phyloP scores from a whole-genome alignment of 257 asterid species.

The Cinchona pubescens region DNA sequence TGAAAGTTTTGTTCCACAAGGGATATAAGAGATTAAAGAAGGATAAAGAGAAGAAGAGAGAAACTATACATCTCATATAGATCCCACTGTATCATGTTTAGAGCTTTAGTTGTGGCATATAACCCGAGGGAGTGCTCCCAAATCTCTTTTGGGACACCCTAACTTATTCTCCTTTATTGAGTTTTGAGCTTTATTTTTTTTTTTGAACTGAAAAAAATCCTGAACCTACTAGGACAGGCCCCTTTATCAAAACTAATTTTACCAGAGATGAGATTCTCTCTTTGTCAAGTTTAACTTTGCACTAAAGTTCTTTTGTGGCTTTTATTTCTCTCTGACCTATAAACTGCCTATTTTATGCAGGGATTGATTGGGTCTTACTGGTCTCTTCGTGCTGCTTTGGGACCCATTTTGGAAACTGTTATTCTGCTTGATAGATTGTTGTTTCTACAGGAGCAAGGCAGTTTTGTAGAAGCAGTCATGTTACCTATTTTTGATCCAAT shows the following conservation, averaged over 20 bases:
- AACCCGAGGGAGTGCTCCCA: background rate
- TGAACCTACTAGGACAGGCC: background rate
- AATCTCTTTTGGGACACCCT: background rate
- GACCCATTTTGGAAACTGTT: conserved; percentile 78
- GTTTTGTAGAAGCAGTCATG: conserved; percentile 42
- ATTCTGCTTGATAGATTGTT: conserved; percentile 78
- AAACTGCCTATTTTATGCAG: conserved; percentile 40
- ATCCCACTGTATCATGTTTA: background rate
- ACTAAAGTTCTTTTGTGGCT: background rate
- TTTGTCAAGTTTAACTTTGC: background rate
- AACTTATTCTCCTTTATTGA: background rate
- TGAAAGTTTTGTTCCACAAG: too few relatives aligned
- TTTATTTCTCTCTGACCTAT: background rate
- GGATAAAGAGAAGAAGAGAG: background rate
- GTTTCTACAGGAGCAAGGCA: conserved; percentile 76
- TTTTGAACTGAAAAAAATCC: background rate
- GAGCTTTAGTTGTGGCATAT: background rate
- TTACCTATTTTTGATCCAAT: conserved; percentile 70
- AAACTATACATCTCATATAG: too few relatives aligned
- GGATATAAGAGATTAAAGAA: background rate
- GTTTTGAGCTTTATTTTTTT: background rate
- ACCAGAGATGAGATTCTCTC: background rate
- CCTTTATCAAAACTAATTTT: background rate
- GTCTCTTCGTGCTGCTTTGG: conserved; percentile 90
- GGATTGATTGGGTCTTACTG: conserved; percentile 85